These are phyloP conservation scores for Harrya chromipes DNA, from an alignment of 768 basidiomycete species.

Conservation along the genomic window DNA sequence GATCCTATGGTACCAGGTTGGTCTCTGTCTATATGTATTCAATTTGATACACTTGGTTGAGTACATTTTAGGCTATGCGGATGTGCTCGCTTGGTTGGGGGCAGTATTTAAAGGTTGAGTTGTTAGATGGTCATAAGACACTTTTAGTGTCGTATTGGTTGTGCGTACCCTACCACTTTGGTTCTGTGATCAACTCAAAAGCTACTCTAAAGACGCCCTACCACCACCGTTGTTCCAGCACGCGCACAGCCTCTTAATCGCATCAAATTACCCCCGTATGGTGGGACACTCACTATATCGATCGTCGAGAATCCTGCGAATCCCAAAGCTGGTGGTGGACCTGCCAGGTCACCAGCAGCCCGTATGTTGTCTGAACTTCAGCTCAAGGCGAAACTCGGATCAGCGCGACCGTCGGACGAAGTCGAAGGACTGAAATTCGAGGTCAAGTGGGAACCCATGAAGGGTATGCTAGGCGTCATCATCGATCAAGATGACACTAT, in stretches of 20 bases:
- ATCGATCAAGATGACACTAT: conserved; percentile 48
- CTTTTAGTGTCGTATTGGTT: conserved; percentile 86
- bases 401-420: conserved; percentile 62
- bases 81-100: conserved; percentile 88
- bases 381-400: conserved; percentile 57
- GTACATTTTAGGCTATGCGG: conserved; percentile 50
- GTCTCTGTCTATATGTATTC: background rate
- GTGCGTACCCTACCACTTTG: conserved; percentile 41
- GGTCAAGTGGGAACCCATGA: conserved; percentile 77
- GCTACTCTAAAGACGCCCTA: conserved; percentile 36
- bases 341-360: conserved; percentile 51
- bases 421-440: conserved; percentile 66
- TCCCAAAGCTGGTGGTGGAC: conserved; percentile 38
- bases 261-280: conserved; percentile 53
- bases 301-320: conserved; percentile 53
- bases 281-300: conserved; percentile 72
- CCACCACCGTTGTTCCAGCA: conserved; percentile 28
- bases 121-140: conserved; percentile 64
- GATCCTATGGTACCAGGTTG: conserved; percentile 77
- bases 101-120: conserved; percentile 66
- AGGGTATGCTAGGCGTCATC: conserved; percentile 59
- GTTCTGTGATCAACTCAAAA: background rate
- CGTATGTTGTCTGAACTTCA: conserved; percentile 62
- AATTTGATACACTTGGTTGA: background rate
- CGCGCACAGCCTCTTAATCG: conserved; percentile 29